Conservation (phyloP, 2,329 filamentous ascomycete species). For the Nectriaceae sp. region DNA sequence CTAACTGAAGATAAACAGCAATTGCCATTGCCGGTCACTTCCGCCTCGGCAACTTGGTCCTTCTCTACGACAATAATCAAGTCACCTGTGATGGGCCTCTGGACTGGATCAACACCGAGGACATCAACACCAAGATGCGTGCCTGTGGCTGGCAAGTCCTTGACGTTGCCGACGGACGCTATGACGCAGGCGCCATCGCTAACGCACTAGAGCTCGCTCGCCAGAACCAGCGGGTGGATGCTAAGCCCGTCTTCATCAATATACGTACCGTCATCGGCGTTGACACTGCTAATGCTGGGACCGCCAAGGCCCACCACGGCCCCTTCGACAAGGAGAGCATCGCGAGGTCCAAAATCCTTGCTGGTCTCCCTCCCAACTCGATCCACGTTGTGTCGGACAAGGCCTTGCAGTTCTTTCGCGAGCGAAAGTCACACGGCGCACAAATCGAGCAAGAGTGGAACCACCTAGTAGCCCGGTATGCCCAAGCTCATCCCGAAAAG, state of each 20-base stretch:
- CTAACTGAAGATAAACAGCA: too few species aligned
- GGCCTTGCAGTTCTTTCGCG: neutral
- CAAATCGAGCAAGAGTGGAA: neutral
- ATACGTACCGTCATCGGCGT: neutral
- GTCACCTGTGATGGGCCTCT: constrained; percentile 55
- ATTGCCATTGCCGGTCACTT: constrained; percentile 52
- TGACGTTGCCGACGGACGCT: constrained; percentile 49
- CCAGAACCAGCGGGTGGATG: neutral
- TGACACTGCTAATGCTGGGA: neutral
- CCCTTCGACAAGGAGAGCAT: neutral
- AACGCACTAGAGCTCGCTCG: constrained; percentile 46
- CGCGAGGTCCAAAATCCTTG: neutral
- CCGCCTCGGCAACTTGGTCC: constrained; percentile 49
- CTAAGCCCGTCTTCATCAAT: neutral
- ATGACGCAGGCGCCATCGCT: constrained; percentile 39
- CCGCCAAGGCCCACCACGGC: neutral
- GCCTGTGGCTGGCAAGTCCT: constrained; percentile 53
- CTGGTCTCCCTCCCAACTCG: neutral
- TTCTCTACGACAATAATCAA: constrained; percentile 59
- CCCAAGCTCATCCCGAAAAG: neutral
- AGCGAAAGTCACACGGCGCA: neutral
- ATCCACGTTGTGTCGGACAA: neutral
- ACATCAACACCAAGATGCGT: constrained; percentile 54
- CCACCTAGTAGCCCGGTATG: neutral
- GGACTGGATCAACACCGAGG: constrained; percentile 49